These are phyloP conservation scores for Podaxis carcinomalis DNA, from an alignment of 768 basidiomycete genomes.

Conservation along the genomic window DNA sequence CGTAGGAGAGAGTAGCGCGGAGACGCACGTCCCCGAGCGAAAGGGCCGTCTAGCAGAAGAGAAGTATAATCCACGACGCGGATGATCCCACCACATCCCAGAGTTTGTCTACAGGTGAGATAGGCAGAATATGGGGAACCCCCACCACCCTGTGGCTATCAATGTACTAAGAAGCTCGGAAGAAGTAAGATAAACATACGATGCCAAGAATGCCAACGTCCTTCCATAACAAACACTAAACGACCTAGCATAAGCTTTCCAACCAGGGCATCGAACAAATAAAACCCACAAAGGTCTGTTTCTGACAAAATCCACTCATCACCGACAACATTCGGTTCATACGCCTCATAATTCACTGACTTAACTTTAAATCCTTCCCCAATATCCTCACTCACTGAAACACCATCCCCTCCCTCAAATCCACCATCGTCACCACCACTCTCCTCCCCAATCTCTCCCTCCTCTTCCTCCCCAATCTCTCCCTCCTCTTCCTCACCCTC, in stretches of 20 bases:
- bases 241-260: not conserved
- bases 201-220: conserved; percentile 58
- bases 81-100: conserved; percentile 43
- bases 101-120: conserved; percentile 46
- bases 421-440: conserved; percentile 1
- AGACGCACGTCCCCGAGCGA: conserved; percentile 23
- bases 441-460: conserved; percentile 7
- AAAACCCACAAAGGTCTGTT: conserved; percentile 32
- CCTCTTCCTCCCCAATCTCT: conserved; percentile 9
- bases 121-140: conserved; percentile 52
- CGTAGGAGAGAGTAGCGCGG: not conserved
- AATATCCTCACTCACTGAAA: not conserved
- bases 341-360: conserved; percentile 26
- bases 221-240: conserved; percentile 55
- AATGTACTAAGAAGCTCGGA: not conserved
- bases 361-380: conserved; percentile 9
- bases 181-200: conserved; percentile 12
- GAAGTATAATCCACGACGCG: conserved; percentile 41
- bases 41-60: conserved; percentile 36
- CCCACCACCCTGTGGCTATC: conserved; percentile 43
- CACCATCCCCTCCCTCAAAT: conserved; percentile 11
- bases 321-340: conserved; percentile 30
- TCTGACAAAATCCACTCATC: conserved; percentile 43
- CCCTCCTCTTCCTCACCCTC: conserved; percentile 13
- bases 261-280: not conserved